A percentile compares a stretch with the other conserved stretches of the same genome.
Conservation (phyloP, 176 grass and related monocot species). For the Triticum timopheevii region DNA sequence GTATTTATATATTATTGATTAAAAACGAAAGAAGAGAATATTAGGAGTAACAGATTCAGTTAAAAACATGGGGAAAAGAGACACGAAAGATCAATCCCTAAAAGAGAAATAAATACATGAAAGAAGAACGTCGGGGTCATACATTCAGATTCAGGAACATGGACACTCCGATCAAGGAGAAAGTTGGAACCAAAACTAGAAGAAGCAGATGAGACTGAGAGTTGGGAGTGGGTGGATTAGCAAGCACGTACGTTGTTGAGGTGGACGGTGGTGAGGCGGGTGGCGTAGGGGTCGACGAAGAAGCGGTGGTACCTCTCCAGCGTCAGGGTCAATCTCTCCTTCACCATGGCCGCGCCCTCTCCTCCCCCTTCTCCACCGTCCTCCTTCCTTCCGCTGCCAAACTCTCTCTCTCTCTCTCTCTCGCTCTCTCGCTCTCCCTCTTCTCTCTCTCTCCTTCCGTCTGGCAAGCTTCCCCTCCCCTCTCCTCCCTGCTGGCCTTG, state of each 20-base stretch:
- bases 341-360: neutral
- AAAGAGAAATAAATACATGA: neutral
- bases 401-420: neutral
- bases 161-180: neutral
- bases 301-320: constrained; percentile 58
- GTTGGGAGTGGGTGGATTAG: neutral
- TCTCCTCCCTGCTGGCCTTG: neutral
- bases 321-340: constrained; percentile 5
- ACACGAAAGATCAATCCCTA: too few species aligned
- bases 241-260: constrained; percentile 44
- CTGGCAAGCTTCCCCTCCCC: neutral
- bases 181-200: neutral
- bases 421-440: neutral
- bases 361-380: neutral
- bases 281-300: constrained; percentile 35
- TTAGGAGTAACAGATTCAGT: neutral
- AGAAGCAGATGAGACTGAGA: neutral
- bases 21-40: neutral
- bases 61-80: neutral
- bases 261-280: constrained; percentile 27
- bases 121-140: neutral
- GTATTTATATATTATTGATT: neutral
- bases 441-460: too few species aligned
- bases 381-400: neutral
- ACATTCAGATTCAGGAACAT: neutral